These are phyloP conservation scores for Kodamaea sagamina DNA, from an alignment of 805 yeast species.

Conservation along the genomic window DNA sequence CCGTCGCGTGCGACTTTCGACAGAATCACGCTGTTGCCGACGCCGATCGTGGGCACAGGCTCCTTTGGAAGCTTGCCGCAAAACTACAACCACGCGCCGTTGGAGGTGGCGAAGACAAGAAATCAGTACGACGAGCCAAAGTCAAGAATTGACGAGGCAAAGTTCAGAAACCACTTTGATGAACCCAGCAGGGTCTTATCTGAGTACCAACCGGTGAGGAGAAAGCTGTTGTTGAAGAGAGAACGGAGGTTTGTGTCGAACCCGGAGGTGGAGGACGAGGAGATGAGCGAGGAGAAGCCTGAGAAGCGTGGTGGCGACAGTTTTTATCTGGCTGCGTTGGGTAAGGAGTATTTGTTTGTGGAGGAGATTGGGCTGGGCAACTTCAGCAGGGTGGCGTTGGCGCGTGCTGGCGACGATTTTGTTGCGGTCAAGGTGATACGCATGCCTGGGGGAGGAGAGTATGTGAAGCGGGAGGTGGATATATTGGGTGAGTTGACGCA, in stretches of 20 bases:
- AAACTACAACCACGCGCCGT: slow-evolving; percentile 6
- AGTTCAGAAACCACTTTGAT: slow-evolving; percentile 7
- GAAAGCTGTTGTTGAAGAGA: slow-evolving; percentile 16
- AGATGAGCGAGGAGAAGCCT: background rate
- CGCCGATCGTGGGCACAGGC: slow-evolving; percentile 35
- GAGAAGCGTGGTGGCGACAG: background rate
- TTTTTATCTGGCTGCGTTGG: slow-evolving; percentile 3
- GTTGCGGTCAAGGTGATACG: slow-evolving; percentile 72
- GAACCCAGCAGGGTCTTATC: slow-evolving; percentile 31
- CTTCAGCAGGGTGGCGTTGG: slow-evolving; percentile 65
- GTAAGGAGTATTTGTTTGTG: slow-evolving; percentile 17
- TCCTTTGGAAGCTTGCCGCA: slow-evolving; percentile 6
- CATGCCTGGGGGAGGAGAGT: slow-evolving; percentile 12
- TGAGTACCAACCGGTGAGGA: slow-evolving; percentile 36
- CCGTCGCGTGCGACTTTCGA: slow-evolving; percentile 25
- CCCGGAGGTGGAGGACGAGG: slow-evolving; percentile 6
- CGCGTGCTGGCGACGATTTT: slow-evolving; percentile 20
- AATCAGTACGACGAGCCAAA: background rate
- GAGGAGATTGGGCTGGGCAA: slow-evolving; percentile 64
- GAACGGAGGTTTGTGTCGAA: slow-evolving; percentile 26
- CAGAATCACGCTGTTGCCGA: slow-evolving; percentile 46
- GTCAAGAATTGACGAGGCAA: slow-evolving; percentile 9
- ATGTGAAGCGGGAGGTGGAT: slow-evolving; percentile 64
- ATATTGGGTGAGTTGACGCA: slow-evolving; percentile 58
- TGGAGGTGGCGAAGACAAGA: slow-evolving; percentile 11